Percentiles rank a stretch among this genome's conserved stretches.
Evolutionary conservation across 106 monocot species (phyloP).

Genomic region (Narthecium ossifragum): DNA sequence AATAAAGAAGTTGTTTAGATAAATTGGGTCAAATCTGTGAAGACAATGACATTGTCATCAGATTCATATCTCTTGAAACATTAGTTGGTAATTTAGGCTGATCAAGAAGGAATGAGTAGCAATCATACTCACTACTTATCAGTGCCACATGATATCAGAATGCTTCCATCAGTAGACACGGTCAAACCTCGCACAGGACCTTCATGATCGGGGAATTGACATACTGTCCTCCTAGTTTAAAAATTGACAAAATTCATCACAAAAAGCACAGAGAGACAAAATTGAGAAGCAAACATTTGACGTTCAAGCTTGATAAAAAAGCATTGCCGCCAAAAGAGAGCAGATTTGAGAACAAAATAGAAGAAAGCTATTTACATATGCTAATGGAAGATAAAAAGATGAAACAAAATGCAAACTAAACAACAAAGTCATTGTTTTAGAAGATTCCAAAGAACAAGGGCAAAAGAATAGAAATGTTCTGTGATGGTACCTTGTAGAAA

Average conservation of each 20-base stretch:
- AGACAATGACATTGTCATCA: too few relatives aligned
- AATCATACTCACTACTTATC: conserved; percentile 76
- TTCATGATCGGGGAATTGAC: conserved; percentile 81
- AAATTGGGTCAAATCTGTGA: too few relatives aligned
- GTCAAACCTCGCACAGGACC: conserved; percentile 80
- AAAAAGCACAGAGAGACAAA: background rate
- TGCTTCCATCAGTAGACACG: conserved; percentile 72
- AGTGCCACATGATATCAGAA: conserved; percentile 86
- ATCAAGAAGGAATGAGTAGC: too few relatives aligned
- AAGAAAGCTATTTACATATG: too few relatives aligned
- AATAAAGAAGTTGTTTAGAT: too few relatives aligned
- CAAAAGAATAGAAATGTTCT: conserved; percentile 1
- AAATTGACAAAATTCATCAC: background rate
- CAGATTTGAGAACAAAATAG: too few relatives aligned
- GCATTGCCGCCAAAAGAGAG: too few relatives aligned
- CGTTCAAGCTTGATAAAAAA: too few relatives aligned
- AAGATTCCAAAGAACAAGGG: background rate
- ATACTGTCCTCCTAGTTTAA: conserved; percentile 73
- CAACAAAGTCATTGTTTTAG: background rate
- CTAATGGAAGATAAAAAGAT: too few relatives aligned
- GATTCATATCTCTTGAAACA: too few relatives aligned
- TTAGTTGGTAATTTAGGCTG: too few relatives aligned
- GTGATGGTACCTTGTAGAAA: conserved; percentile 56
- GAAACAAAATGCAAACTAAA: background rate
- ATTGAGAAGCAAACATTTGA: too few relatives aligned